phyloP scores from a whole-genome alignment of 371 early-diverging fungal genomes.

The Syncephalastrum racemosum region DNA sequence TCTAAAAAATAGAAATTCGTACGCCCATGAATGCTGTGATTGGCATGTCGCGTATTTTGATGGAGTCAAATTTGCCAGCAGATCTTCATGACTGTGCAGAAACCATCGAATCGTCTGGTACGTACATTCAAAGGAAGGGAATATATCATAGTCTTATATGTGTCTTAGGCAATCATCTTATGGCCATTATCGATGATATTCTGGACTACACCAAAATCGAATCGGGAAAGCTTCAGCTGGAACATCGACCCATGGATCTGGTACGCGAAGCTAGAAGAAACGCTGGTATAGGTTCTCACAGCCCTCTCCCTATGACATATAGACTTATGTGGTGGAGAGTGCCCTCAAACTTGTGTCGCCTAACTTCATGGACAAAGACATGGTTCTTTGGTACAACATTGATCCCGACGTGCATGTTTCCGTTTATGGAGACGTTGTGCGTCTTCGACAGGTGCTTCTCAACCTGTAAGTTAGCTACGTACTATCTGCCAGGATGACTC shows the following conservation, averaged over 20 bases:
- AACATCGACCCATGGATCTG: constrained; percentile 38
- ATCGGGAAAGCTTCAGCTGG: constrained; percentile 49
- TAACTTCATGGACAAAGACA: constrained; percentile 25
- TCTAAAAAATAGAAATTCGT: constrained; percentile 21
- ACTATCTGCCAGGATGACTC: not conserved
- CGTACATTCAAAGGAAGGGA: not conserved
- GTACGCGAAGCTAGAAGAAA: constrained; percentile 6
- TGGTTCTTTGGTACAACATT: constrained; percentile 21
- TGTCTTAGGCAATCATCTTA: constrained; percentile 32
- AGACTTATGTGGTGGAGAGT: constrained; percentile 40
- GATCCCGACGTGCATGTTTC: constrained; percentile 22
- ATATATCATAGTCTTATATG: not conserved
- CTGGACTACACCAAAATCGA: constrained; percentile 63
- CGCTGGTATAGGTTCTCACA: not conserved
- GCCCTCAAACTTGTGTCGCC: constrained; percentile 38
- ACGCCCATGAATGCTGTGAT: constrained; percentile 57
- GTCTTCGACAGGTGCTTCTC: constrained; percentile 51
- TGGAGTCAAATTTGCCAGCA: constrained; percentile 40
- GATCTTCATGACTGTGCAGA: constrained; percentile 45
- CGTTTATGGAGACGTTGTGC: constrained; percentile 50
- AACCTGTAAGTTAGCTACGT: constrained; percentile 31
- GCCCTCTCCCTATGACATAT: not conserved
- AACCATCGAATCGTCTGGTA: constrained; percentile 43
- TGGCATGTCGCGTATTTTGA: constrained; percentile 44
- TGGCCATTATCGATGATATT: constrained; percentile 58